Conservation (phyloP, 192 early-diverging fungal genomes). For the Endogone sp. region DNA sequence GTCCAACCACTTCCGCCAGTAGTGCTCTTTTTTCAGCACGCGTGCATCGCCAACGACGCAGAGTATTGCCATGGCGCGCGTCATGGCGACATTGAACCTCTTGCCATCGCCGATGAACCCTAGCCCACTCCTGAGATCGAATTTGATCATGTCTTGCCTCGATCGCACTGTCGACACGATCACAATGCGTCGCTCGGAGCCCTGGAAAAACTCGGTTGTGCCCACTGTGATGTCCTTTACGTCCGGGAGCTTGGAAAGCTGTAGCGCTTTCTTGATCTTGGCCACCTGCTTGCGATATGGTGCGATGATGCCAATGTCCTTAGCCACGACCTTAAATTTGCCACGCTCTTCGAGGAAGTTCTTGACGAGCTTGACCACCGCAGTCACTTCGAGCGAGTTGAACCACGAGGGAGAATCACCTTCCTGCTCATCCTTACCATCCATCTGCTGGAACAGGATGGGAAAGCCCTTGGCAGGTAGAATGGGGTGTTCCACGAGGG, state of each 20-base stretch:
- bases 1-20: neutral
- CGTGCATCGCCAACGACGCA: constrained; percentile 33
- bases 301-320: constrained; percentile 51
- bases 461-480: constrained; percentile 46
- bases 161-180: constrained; percentile 43
- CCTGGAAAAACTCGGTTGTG: constrained; percentile 48
- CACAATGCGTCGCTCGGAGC: constrained; percentile 46
- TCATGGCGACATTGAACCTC: constrained; percentile 48
- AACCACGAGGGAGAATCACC: constrained; percentile 43
- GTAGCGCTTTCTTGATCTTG: constrained; percentile 32
- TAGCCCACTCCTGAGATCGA: constrained; percentile 37
- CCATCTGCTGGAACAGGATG: constrained; percentile 42
- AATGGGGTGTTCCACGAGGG: constrained; percentile 27
- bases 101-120: constrained; percentile 38
- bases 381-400: constrained; percentile 39
- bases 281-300: constrained; percentile 55
- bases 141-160: constrained; percentile 26
- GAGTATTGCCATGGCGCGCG: constrained; percentile 39
- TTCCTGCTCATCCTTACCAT: constrained; percentile 37
- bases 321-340: neutral
- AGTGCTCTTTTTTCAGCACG: neutral
- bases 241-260: constrained; percentile 19
- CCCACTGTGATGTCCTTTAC: constrained; percentile 38
- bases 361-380: constrained; percentile 35
- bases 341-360: constrained; percentile 16